Evolutionary conservation across 805 yeast species (phyloP).

Genomic region (Candida ponderosae): DNA sequence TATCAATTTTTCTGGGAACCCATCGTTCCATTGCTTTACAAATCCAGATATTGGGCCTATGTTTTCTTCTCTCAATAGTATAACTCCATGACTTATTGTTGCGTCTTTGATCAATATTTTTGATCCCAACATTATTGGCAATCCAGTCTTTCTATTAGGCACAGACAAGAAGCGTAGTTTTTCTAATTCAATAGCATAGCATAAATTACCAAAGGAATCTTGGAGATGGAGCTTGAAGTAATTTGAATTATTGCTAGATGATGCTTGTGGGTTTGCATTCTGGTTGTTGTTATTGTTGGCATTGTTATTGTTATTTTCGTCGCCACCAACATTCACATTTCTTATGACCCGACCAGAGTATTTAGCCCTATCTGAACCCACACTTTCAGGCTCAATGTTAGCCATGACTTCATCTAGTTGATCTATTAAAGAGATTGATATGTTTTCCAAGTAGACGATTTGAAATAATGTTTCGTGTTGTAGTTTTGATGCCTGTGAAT

Average conservation of each 20-base stretch:
- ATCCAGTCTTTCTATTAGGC: constrained; percentile 15
- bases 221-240: neutral
- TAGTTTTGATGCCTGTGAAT: constrained; percentile 1
- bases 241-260: neutral
- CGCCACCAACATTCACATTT: constrained; percentile 41
- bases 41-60: constrained; percentile 2
- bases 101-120: constrained; percentile 46
- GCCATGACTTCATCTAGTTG: constrained; percentile 49
- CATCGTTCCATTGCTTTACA: neutral
- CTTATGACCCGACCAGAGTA: constrained; percentile 28
- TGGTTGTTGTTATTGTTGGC: constrained; percentile 32
- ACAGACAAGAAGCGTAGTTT: constrained; percentile 38
- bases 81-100: constrained; percentile 36
- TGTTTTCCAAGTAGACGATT: constrained; percentile 47
- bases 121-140: constrained; percentile 47
- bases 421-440: constrained; percentile 39
- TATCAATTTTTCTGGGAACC: neutral
- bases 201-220: neutral
- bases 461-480: constrained; percentile 37
- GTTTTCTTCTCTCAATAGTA: constrained; percentile 21
- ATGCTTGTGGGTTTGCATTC: constrained; percentile 31
- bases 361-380: constrained; percentile 43
- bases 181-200: constrained; percentile 32
- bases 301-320: constrained; percentile 10
- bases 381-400: constrained; percentile 48